A percentile compares a stretch with the other conserved stretches of the same genome.
Conservation (phyloP, 208 protist genomes). For the Trypanosoma platydactyli region DNA sequence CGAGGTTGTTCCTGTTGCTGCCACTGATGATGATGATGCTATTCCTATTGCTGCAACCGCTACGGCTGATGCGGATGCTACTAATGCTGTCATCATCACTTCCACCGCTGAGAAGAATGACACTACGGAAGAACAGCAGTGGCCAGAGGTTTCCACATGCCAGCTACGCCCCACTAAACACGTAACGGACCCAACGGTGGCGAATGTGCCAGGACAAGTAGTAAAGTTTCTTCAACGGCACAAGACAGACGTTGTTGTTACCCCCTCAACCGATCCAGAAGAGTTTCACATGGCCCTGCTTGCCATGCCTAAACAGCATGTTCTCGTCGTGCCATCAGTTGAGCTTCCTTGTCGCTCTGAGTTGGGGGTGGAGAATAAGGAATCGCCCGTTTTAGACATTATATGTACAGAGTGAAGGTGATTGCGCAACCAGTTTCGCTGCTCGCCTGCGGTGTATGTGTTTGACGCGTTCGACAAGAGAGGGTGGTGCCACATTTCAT, state of each 20-base stretch:
- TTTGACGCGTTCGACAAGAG: too few relatives aligned
- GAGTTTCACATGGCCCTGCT: slow-evolving; percentile 59
- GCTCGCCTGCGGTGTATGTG: neutral
- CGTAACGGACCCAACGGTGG: slow-evolving; percentile 32
- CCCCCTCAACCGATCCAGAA: slow-evolving; percentile 43
- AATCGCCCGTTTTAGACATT: neutral
- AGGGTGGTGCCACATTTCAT: slow-evolving; percentile 7
- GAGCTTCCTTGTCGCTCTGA: neutral
- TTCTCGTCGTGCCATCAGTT: slow-evolving; percentile 51
- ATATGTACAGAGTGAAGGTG: slow-evolving; percentile 17
- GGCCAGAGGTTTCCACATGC: slow-evolving; percentile 51
- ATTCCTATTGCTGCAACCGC: neutral
- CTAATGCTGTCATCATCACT: neutral
- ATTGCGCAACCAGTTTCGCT: neutral
- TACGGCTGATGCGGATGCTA: neutral
- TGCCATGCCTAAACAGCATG: slow-evolving; percentile 54
- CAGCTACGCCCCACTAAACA: slow-evolving; percentile 67
- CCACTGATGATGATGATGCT: neutral
- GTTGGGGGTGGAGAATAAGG: neutral
- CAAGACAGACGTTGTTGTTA: slow-evolving; percentile 66
- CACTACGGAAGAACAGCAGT: slow-evolving; percentile 21
- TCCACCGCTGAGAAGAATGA: slow-evolving; percentile 3
- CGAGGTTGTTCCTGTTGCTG: too few relatives aligned
- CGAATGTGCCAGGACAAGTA: slow-evolving; percentile 51
- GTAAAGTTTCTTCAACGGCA: slow-evolving; percentile 50